Percentiles rank a stretch among this genome's conserved stretches.
Evolutionary conservation across 73 alveolate genomes (phyloP).

Genomic region (Uronychia binucleata): DNA sequence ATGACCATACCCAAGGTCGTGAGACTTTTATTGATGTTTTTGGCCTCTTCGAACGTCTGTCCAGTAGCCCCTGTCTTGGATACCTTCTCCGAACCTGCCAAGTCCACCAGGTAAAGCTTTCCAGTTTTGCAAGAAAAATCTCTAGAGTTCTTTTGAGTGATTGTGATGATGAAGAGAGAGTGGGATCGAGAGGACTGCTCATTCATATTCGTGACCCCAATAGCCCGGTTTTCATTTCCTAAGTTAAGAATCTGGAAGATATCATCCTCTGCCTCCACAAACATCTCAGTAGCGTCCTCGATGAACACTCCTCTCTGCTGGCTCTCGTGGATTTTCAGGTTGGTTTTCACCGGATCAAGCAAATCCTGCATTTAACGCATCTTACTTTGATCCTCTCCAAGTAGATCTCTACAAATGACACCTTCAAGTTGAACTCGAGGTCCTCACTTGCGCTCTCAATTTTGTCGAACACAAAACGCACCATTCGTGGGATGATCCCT

Average conservation of each 20-base stretch:
- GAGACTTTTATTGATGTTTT: conserved; percentile 74
- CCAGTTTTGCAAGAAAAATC: conserved; percentile 79
- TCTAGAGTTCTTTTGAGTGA: conserved; percentile 55
- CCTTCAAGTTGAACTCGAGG: conserved; percentile 80
- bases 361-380: conserved; percentile 26
- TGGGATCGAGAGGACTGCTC: conserved; percentile 89
- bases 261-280: conserved; percentile 75
- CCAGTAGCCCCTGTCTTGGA: conserved; percentile 83
- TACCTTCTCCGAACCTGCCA: conserved; percentile 80
- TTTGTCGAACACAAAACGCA: conserved; percentile 70
- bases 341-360: conserved; percentile 70
- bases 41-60: conserved; percentile 76
- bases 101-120: conserved; percentile 69
- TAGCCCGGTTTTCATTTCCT: conserved; percentile 81
- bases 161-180: conserved; percentile 74
- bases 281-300: conserved; percentile 76
- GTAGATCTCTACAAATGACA: conserved; percentile 82
- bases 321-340: conserved; percentile 83
- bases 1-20: conserved; percentile 91
- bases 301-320: conserved; percentile 83
- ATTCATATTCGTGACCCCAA: conserved; percentile 83
- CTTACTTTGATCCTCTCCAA: conserved; percentile 81
- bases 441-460: conserved; percentile 75
- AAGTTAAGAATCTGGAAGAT: conserved; percentile 66
- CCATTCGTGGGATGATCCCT: conserved; percentile 88